These are phyloP conservation scores for Oxytropis ochrocephala DNA, from an alignment of 306 rosid genomes.

Conservation along the genomic window DNA sequence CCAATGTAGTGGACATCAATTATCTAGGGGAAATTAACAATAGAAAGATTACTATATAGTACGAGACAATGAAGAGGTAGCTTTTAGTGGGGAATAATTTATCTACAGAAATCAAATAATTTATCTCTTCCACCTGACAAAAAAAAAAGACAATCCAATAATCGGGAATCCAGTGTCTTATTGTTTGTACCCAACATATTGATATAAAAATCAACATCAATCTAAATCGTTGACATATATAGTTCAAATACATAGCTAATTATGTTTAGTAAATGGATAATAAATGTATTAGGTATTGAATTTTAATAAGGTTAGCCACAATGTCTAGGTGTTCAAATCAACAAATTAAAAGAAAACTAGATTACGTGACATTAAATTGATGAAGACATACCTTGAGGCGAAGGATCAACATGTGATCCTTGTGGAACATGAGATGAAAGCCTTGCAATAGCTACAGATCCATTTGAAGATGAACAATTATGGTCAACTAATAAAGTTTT, in stretches of 20 bases:
- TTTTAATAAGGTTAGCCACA: no score
- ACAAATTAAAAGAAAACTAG: background rate
- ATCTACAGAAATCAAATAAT: background rate
- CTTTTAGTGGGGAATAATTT: background rate
- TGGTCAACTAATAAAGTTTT: conserved; percentile 62
- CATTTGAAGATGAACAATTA: conserved; percentile 48
- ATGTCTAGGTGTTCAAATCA: no score
- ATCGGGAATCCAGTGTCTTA: no score
- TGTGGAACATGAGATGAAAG: conserved; percentile 46
- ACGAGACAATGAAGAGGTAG: background rate
- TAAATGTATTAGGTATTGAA: no score
- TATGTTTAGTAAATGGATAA: no score
- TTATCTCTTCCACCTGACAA: background rate
- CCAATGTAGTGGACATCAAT: background rate
- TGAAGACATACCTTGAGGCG: conserved; percentile 43
- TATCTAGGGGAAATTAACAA: background rate
- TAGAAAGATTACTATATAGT: background rate
- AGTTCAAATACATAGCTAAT: no score
- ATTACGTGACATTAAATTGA: background rate
- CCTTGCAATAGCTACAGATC: conserved; percentile 38
- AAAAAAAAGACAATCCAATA: background rate
- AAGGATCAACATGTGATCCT: conserved; percentile 42
- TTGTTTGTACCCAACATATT: no score
- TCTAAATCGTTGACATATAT: no score
- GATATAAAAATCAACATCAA: no score